Conservation (phyloP, 225 moss, liverwort and hornwort species). For the Polytrichum formosum region DNA sequence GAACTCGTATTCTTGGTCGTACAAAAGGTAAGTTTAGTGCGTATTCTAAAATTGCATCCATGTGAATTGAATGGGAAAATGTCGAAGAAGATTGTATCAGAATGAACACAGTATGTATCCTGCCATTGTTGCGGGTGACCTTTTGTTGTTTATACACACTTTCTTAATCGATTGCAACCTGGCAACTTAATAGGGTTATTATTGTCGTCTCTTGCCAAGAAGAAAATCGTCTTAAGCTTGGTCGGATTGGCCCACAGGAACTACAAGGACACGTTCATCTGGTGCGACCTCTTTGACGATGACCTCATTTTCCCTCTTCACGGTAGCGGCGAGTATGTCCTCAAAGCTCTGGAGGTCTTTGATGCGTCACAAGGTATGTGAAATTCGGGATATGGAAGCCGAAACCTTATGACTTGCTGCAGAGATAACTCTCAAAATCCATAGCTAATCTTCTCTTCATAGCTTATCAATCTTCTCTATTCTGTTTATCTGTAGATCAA, state of each 20-base stretch:
- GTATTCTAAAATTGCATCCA: too few relatives aligned
- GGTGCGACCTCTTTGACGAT: conserved; percentile 50
- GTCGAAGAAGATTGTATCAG: neutral
- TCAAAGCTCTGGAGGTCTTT: conserved; percentile 46
- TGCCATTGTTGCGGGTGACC: too few relatives aligned
- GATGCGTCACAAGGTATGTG: conserved; percentile 38
- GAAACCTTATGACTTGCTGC: too few relatives aligned
- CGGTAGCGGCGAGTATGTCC: conserved; percentile 43
- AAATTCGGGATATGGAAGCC: neutral
- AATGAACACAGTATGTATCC: too few relatives aligned
- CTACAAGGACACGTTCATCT: conserved; percentile 47
- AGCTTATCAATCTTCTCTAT: neutral
- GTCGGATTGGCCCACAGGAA: conserved; percentile 17
- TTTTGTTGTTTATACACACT: too few relatives aligned
- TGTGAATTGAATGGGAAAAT: neutral
- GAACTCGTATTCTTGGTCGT: conserved; percentile 90
- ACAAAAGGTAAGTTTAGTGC: conserved; percentile 34
- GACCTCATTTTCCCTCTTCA: conserved; percentile 43
- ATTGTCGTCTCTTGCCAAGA: too few relatives aligned
- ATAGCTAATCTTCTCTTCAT: too few relatives aligned
- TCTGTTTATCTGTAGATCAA: conserved; percentile 1
- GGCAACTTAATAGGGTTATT: too few relatives aligned
- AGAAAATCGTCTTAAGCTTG: too few relatives aligned
- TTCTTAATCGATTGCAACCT: too few relatives aligned
- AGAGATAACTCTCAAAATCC: too few relatives aligned